Percentiles rank a stretch among this genome's conserved stretches.
phyloP scores from a whole-genome alignment of 2,329 filamentous ascomycete species.

The Didymella exigua region DNA sequence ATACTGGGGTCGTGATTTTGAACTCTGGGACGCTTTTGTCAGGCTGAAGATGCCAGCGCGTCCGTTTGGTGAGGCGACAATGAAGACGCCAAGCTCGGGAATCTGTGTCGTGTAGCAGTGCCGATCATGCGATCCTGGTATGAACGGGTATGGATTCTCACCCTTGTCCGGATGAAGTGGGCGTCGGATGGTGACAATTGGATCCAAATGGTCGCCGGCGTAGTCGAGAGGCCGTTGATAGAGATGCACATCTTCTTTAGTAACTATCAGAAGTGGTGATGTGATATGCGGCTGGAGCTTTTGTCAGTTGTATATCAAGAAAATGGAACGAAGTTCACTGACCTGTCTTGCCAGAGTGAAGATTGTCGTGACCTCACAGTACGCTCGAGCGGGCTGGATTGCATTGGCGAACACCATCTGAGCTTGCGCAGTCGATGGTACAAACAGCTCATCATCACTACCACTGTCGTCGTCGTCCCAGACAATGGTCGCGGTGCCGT shows the following conservation, averaged over 20 bases:
- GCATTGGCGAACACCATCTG: background rate
- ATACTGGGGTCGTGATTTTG: constrained; percentile 44
- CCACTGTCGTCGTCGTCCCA: constrained; percentile 6
- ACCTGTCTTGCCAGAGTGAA: constrained; percentile 9
- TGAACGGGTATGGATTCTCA: background rate
- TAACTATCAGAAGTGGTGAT: constrained; percentile 50
- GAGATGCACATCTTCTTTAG: constrained; percentile 53
- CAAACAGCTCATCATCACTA: constrained; percentile 3
- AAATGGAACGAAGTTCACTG: background rate
- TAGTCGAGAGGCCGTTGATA: constrained; percentile 43
- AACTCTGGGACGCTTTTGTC: constrained; percentile 54
- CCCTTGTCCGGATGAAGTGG: constrained; percentile 29
- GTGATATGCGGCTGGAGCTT: background rate
- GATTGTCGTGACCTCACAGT: constrained; percentile 10
- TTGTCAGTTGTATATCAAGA: background rate
- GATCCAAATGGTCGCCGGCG: constrained; percentile 1
- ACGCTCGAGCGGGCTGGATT: constrained; percentile 4
- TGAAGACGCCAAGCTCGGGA: constrained; percentile 71
- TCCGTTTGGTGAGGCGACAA: constrained; percentile 70
- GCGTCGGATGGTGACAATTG: constrained; percentile 47
- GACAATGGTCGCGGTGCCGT: background rate
- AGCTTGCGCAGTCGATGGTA: constrained; percentile 1
- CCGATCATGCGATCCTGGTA: constrained; percentile 49
- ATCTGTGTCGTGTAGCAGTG: constrained; percentile 69
- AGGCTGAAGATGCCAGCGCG: constrained; percentile 67